These are phyloP conservation scores for Toxicodendron radicans DNA, from an alignment of 345 rosid genomes.

Conservation along the genomic window DNA sequence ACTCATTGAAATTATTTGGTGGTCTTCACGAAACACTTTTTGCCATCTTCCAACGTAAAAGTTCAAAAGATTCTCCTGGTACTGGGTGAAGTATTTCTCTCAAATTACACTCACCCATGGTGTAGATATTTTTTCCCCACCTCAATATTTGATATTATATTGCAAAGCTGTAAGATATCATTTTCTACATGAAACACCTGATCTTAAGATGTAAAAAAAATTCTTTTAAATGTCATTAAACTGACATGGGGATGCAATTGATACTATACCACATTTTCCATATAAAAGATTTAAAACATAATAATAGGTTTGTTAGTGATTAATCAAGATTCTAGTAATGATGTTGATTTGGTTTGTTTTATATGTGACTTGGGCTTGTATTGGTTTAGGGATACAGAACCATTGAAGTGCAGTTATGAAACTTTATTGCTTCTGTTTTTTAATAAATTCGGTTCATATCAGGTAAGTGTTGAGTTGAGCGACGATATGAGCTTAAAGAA, in stretches of 20 bases:
- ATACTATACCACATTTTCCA: too few relatives aligned
- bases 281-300: background rate
- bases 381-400: too few relatives aligned
- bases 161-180: background rate
- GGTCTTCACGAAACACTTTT: background rate
- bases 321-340: background rate
- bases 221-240: too few relatives aligned
- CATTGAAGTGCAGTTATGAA: too few relatives aligned
- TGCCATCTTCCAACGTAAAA: background rate
- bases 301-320: background rate
- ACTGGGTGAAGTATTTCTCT: background rate
- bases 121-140: too few relatives aligned
- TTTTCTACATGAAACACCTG: background rate
- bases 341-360: background rate
- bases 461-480: conserved; percentile 42
- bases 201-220: background rate
- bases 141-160: background rate
- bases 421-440: background rate
- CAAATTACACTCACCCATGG: background rate
- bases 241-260: too few relatives aligned
- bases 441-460: conserved; percentile 15
- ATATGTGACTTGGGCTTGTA: background rate
- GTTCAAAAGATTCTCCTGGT: background rate
- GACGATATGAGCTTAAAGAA: conserved; percentile 65
- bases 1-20: background rate